Percentiles rank a stretch among this genome's conserved stretches.
Evolutionary conservation across 2,329 filamentous ascomycete genomes (phyloP).

Genomic region (Pseudogymnoascus sp.): DNA sequence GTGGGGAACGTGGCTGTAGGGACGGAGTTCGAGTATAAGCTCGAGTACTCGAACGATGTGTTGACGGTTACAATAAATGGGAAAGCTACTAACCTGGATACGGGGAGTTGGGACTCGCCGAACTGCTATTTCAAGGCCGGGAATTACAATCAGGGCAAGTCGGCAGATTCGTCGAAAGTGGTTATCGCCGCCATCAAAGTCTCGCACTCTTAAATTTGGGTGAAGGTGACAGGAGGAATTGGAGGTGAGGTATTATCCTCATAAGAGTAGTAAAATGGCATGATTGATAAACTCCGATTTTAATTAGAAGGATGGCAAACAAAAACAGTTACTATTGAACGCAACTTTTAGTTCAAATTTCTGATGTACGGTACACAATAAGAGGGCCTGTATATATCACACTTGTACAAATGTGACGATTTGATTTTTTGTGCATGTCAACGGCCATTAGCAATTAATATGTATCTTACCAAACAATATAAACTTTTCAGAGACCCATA

Average conservation of each 20-base stretch:
- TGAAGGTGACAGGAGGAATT: not conserved
- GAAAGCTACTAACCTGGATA: slow-evolving; percentile 13
- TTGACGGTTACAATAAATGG: slow-evolving; percentile 21
- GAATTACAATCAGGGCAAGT: slow-evolving; percentile 11
- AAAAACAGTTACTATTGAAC: not conserved
- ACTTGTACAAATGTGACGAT: not conserved
- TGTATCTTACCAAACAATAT: not conserved
- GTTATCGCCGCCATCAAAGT: slow-evolving; percentile 1
- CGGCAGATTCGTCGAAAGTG: slow-evolving; percentile 6
- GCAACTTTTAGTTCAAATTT: not conserved
- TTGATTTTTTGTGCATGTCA: not conserved
- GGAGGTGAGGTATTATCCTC: not conserved
- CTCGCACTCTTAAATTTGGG: not conserved
- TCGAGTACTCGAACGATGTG: slow-evolving; percentile 24
- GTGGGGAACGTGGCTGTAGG: slow-evolving; percentile 23
- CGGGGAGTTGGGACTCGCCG: not conserved
- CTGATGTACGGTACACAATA: too few relatives aligned
- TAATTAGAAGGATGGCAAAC: not conserved
- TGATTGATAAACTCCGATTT: not conserved
- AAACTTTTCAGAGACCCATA: not conserved
- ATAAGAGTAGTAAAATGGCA: not conserved
- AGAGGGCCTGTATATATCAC: not conserved
- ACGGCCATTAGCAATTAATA: not conserved
- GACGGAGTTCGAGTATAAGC: slow-evolving; percentile 26
- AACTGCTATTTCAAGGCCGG: slow-evolving; percentile 7